Conservation (phyloP, 768 basidiomycete species). For the Tylopilus intermedius region DNA sequence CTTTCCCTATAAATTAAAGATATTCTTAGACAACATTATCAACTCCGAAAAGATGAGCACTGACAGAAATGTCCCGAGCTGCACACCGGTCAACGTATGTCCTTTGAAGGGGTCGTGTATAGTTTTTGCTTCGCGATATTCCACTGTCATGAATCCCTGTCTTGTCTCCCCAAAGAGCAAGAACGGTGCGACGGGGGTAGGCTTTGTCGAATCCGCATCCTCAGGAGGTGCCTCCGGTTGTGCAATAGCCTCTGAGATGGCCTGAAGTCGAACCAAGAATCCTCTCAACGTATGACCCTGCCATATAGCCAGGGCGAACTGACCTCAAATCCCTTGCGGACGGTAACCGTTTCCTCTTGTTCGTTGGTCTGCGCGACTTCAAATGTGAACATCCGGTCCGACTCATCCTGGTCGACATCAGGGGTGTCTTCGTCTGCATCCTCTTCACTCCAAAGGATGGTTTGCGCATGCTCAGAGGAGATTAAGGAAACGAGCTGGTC, state of each 20-base stretch:
- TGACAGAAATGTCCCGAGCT: slow-evolving; percentile 21
- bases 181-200: slow-evolving; percentile 17
- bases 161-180: slow-evolving; percentile 38
- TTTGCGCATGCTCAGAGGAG: slow-evolving; percentile 41
- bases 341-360: slow-evolving; percentile 46
- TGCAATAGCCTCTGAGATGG: slow-evolving; percentile 11
- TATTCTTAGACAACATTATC: background rate
- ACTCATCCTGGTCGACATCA: slow-evolving; percentile 37
- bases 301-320: background rate
- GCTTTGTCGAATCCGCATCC: slow-evolving; percentile 4
- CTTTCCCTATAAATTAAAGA: slow-evolving; percentile 11
- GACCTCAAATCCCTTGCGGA: slow-evolving; percentile 44
- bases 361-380: slow-evolving; percentile 54
- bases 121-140: slow-evolving; percentile 16
- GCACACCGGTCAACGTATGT: background rate
- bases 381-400: slow-evolving; percentile 48
- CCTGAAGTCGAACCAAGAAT: background rate
- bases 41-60: background rate
- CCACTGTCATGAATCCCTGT: slow-evolving; percentile 38
- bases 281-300: too few species aligned
- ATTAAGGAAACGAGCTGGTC: slow-evolving; percentile 52
- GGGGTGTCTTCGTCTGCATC: slow-evolving; percentile 25
- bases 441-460: slow-evolving; percentile 43
- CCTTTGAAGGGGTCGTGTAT: background rate
- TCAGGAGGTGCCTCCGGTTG: slow-evolving; percentile 9